phyloP scores from a whole-genome alignment of 2,329 filamentous ascomycete species.

The Aspergillus glaucus region DNA sequence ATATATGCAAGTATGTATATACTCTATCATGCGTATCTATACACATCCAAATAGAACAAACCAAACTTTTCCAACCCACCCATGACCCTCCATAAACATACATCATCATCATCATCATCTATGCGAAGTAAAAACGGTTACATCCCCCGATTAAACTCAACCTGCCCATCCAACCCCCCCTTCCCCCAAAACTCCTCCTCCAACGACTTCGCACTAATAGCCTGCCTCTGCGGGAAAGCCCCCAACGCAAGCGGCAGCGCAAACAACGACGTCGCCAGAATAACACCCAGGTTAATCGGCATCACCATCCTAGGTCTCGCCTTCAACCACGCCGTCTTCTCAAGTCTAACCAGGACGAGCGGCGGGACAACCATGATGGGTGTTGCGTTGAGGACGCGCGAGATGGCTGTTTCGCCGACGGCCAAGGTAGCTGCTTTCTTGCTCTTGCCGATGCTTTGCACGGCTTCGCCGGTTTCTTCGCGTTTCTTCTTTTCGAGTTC shows the following conservation, averaged over 20 bases:
- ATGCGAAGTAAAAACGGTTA: conserved; percentile 36
- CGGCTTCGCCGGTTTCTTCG: conserved; percentile 59
- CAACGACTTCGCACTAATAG: conserved; percentile 65
- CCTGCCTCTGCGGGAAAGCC: conserved; percentile 87
- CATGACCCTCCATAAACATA: too few relatives aligned
- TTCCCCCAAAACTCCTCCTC: conserved; percentile 81
- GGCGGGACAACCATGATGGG: conserved; percentile 97
- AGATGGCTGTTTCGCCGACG: conserved; percentile 86
- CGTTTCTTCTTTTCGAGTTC: conserved; percentile 60
- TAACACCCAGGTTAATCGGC: conserved; percentile 80
- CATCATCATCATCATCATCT: too few relatives aligned
- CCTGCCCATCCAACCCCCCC: conserved; percentile 71
- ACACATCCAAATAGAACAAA: too few relatives aligned
- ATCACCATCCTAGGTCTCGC: conserved; percentile 67
- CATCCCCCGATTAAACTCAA: conserved; percentile 97
- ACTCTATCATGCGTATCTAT: too few relatives aligned
- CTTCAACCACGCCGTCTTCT: conserved; percentile 77
- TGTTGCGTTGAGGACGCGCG: conserved; percentile 84
- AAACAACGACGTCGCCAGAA: conserved; percentile 78
- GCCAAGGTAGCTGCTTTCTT: conserved; percentile 82
- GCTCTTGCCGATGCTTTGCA: conserved; percentile 73
- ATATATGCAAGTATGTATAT: too few relatives aligned
- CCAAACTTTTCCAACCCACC: too few relatives aligned
- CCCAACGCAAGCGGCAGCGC: conserved; percentile 84
- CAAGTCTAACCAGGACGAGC: conserved; percentile 74